phyloP scores from a whole-genome alignment of 1,284 basidiomycete species.

The Anthracocystis walkeri region DNA sequence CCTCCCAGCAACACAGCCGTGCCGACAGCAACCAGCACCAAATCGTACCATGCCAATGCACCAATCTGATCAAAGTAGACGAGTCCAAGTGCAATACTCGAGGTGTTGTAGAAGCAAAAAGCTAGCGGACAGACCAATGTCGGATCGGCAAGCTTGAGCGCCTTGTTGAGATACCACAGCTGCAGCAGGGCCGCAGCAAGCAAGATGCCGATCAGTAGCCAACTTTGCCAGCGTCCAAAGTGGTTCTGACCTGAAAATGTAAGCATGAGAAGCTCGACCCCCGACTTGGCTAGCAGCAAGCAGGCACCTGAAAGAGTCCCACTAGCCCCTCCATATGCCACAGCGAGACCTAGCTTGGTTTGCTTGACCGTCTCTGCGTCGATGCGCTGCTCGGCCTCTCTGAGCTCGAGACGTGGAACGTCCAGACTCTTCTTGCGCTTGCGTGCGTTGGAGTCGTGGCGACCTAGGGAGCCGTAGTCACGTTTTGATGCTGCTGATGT shows the following conservation, averaged over 20 bases:
- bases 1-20: slow-evolving; percentile 84
- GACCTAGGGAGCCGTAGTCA: slow-evolving; percentile 44
- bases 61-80: slow-evolving; percentile 92
- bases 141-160: slow-evolving; percentile 78
- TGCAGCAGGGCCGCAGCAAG: slow-evolving; percentile 78
- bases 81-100: slow-evolving; percentile 75
- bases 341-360: slow-evolving; percentile 79
- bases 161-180: slow-evolving; percentile 93
- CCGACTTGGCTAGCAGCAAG: slow-evolving; percentile 91
- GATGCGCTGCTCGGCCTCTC: slow-evolving; percentile 32
- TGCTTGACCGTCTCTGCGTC: slow-evolving; percentile 39
- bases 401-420: slow-evolving; percentile 43
- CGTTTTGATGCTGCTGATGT: slow-evolving; percentile 14
- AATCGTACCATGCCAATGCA: slow-evolving; percentile 77
- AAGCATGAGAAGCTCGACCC: slow-evolving; percentile 86
- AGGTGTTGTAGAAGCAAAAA: slow-evolving; percentile 95
- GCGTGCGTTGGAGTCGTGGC: slow-evolving; percentile 20
- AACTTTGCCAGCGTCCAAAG: slow-evolving; percentile 83
- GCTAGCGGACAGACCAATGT: slow-evolving; percentile 92
- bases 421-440: slow-evolving; percentile 39
- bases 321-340: slow-evolving; percentile 88
- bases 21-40: slow-evolving; percentile 81
- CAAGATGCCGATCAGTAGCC: slow-evolving; percentile 80
- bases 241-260: slow-evolving; percentile 82
- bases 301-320: slow-evolving; percentile 95